Conservation (phyloP, 495 filamentous ascomycete genomes). For the Opeltia flavorubescens region DNA sequence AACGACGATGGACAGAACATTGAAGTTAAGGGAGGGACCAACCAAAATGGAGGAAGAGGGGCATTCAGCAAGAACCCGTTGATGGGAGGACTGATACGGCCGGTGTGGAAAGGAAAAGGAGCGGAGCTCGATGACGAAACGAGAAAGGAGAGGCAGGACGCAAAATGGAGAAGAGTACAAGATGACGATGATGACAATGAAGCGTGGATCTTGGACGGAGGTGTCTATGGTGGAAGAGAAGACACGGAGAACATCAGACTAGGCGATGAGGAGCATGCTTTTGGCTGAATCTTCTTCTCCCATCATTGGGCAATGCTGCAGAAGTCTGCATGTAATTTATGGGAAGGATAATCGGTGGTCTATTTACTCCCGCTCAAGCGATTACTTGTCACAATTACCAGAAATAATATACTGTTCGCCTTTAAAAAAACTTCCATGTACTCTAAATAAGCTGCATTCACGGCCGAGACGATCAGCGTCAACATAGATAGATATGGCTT, state of each 20-base stretch:
- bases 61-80: slow-evolving; percentile 78
- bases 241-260: slow-evolving; percentile 24
- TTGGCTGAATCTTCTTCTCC: slow-evolving; percentile 23
- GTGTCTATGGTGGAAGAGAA: slow-evolving; percentile 42
- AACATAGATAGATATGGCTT: no score
- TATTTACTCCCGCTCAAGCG: no score
- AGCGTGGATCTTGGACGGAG: slow-evolving; percentile 79
- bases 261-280: slow-evolving; percentile 33
- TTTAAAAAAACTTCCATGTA: no score
- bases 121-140: slow-evolving; percentile 14
- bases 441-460: no score
- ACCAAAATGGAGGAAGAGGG: slow-evolving; percentile 29
- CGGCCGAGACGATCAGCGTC: no score
- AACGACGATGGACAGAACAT: slow-evolving; percentile 18
- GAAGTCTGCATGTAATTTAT: no score
- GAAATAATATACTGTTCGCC: no score
- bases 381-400: no score
- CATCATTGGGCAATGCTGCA: no score
- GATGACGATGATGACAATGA: slow-evolving; percentile 87
- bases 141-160: slow-evolving; percentile 20
- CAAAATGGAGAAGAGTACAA: slow-evolving; percentile 75
- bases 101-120: slow-evolving; percentile 48
- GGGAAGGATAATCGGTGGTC: no score
- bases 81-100: slow-evolving; percentile 63
- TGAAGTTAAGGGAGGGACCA: slow-evolving; percentile 4